Evolutionary conservation across 352 stramenopile genomes (phyloP).

Genomic region (Phytophthora sp.): DNA sequence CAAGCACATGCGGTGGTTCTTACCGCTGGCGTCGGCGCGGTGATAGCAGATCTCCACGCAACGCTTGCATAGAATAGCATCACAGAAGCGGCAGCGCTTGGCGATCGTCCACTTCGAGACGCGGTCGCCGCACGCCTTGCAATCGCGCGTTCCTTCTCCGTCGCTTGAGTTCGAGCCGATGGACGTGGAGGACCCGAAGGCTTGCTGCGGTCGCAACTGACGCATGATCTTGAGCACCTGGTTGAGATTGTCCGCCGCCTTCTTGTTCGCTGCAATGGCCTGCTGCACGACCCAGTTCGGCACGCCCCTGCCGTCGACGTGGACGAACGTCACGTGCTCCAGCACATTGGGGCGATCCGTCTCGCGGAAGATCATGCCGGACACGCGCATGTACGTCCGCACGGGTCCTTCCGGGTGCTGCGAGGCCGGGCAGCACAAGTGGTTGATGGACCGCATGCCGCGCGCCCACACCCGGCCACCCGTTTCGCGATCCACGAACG

Average conservation of each 20-base stretch:
- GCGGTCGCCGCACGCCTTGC: constrained; percentile 56
- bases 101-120: constrained; percentile 71
- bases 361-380: constrained; percentile 66
- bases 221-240: constrained; percentile 73
- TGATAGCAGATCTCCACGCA: constrained; percentile 64
- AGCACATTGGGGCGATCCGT: constrained; percentile 59
- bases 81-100: constrained; percentile 66
- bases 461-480: constrained; percentile 71
- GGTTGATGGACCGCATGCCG: constrained; percentile 67
- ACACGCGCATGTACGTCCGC: constrained; percentile 58
- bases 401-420: constrained; percentile 60
- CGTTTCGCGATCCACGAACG: constrained; percentile 63
- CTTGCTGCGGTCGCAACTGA: constrained; percentile 30
- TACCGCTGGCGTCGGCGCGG: constrained; percentile 35
- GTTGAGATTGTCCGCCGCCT: constrained; percentile 54
- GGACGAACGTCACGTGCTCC: constrained; percentile 62
- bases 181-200: constrained; percentile 13
- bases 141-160: constrained; percentile 35
- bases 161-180: constrained; percentile 16
- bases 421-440: constrained; percentile 62
- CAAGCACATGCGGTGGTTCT: constrained; percentile 68
- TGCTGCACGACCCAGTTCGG: constrained; percentile 58
- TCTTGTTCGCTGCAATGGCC: constrained; percentile 51
- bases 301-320: constrained; percentile 52
- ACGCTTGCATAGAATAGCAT: constrained; percentile 66